These are phyloP conservation scores for Cutaneotrichosporon spelunceum DNA, from an alignment of 1,284 basidiomycete genomes.

Conservation along the genomic window DNA sequence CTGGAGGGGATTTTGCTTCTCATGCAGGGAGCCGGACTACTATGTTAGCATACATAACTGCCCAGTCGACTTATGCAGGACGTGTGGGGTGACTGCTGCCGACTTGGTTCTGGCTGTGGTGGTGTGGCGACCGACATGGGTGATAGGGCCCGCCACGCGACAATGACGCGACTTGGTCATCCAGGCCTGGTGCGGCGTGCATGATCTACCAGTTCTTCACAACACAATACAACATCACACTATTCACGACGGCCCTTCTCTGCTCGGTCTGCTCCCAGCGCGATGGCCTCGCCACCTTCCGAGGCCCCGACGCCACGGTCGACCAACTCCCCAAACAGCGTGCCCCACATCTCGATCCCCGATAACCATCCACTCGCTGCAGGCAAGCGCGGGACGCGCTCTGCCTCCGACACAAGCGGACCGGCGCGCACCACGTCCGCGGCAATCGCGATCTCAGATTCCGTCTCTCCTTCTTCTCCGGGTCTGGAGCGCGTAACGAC, in stretches of 20 bases:
- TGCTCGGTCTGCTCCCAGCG: background rate
- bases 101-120: background rate
- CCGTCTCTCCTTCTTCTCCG: background rate
- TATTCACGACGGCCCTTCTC: background rate
- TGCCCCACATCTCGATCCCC: background rate
- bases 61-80: background rate
- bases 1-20: background rate
- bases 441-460: background rate
- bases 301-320: background rate
- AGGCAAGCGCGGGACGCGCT: background rate
- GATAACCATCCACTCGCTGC: constrained; percentile 6
- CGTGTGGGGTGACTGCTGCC: too few relatives aligned
- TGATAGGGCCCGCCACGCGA: background rate
- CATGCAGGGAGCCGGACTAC: background rate
- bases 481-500: background rate
- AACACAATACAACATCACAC: background rate
- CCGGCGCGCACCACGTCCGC: background rate
- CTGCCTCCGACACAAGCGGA: background rate
- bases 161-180: constrained; percentile 1
- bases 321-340: background rate
- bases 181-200: background rate
- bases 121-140: too few relatives aligned
- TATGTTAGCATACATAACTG: background rate
- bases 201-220: background rate
- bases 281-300: background rate